Evolutionary conservation across 192 early-diverging fungal genomes (phyloP), one percentile per base, ranked within the genome.

Genomic region (Podila clonocystis): DNA sequence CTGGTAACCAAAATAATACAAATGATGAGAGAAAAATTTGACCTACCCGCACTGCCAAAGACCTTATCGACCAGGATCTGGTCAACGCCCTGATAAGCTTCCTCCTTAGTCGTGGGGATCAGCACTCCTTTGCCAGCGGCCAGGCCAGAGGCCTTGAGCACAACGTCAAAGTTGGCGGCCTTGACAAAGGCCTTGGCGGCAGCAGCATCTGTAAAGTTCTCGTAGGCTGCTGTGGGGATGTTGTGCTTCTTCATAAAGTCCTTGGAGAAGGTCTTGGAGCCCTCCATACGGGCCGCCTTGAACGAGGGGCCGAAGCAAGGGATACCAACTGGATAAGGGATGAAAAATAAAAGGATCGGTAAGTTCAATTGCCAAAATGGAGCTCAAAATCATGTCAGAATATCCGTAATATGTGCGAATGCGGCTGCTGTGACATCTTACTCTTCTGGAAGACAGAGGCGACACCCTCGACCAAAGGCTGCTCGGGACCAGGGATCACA

Each of bases 71-170:
- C 91, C 97, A 99, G 95, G 69, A 99, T 96, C 31, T 88, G 74
- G 65, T 93, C 90, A 58, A 99, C 89, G 15, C 93, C 95, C 19
- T 89, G 82, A 38, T 97, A 76, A 26, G 96, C 97, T 74, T 99
- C 98, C 59, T 91, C 88, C 73, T 91, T 91, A 38, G 90, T 93
- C 30, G 87, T 86, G 7, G 98, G 98, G 55, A 99, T 90, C 63
- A 98, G 74, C 7, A 99, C 98, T 33, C 98, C 98, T 87, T 99
- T 99, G 63, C 97, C 98, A 41, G 95, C 98, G 33, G 98, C 98
- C 50, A 99, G 88, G 49, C 98, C 98, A 48, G 95, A 97, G 41
- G 98, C 98, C 84, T 89, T 87, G 26, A 87, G 38, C 41, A 87
- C 68, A 20, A 79, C 68, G 48, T 65, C 30, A 61, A 70, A 82